phyloP scores from a whole-genome alignment of 1,284 basidiomycete species.

The Pascua sp. region DNA sequence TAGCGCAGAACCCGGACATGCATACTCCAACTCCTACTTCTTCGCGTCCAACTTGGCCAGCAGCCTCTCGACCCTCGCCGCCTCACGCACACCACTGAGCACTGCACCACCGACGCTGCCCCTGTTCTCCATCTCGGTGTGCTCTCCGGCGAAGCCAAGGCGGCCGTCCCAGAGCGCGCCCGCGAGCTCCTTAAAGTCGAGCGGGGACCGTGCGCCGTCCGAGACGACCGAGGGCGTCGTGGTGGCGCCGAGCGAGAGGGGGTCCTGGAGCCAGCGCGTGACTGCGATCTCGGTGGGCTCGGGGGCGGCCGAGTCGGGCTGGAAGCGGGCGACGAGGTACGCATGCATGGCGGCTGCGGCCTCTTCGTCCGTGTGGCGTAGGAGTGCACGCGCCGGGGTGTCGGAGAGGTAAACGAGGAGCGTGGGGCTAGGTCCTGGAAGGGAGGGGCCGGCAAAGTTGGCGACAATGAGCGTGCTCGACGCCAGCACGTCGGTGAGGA shows the following conservation, averaged over 20 bases:
- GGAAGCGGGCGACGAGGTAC: constrained; percentile 44
- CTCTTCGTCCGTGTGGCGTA: constrained; percentile 26
- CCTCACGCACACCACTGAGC: constrained; percentile 51
- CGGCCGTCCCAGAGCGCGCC: constrained; percentile 50
- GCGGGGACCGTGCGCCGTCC: constrained; percentile 46
- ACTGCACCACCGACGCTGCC: constrained; percentile 53
- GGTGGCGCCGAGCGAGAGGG: constrained; percentile 53
- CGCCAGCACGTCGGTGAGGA: constrained; percentile 33
- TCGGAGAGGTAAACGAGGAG: constrained; percentile 52
- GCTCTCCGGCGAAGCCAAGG: constrained; percentile 56
- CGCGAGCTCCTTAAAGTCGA: constrained; percentile 53
- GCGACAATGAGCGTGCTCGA: constrained; percentile 47
- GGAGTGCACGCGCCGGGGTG: constrained; percentile 37
- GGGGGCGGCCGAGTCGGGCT: constrained; percentile 3
- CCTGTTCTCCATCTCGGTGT: constrained; percentile 53
- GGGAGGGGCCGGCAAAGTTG: constrained; percentile 37
- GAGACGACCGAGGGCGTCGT: constrained; percentile 51
- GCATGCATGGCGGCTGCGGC: constrained; percentile 44
- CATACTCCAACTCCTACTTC: background rate
- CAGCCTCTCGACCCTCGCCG: constrained; percentile 40
- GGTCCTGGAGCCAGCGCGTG: constrained; percentile 52
- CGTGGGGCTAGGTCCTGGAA: constrained; percentile 41
- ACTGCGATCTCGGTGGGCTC: constrained; percentile 30
- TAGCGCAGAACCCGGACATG: too few species aligned
- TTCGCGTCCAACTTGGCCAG: constrained; percentile 10